phyloP scores from a whole-genome alignment of 257 asterid species.

The Parsonsia alboflavescens region DNA sequence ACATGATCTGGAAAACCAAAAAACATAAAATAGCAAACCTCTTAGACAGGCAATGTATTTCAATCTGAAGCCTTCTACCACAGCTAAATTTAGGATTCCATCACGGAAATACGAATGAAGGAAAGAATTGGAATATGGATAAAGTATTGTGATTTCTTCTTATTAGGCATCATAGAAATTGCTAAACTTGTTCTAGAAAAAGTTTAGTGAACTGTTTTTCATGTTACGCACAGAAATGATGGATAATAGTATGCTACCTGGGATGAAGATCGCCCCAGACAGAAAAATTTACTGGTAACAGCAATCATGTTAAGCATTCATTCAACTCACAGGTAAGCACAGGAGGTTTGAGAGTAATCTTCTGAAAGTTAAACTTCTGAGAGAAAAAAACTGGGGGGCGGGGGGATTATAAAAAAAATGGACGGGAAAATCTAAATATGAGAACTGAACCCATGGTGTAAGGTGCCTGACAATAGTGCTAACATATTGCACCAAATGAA shows the following conservation, averaged over 20 bases:
- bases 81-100: neutral
- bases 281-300: neutral
- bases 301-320: neutral
- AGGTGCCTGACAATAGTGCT: neutral
- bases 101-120: neutral
- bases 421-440: too few species aligned
- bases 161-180: neutral
- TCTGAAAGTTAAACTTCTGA: neutral
- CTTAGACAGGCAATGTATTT: neutral
- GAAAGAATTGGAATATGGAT: neutral
- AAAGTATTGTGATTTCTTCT: neutral
- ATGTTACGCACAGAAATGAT: neutral
- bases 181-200: neutral
- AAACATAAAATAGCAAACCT: slow-evolving; percentile 10
- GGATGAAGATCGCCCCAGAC: neutral
- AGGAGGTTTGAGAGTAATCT: neutral
- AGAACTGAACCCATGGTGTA: neutral
- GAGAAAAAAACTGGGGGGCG: neutral
- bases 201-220: neutral
- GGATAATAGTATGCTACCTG: neutral
- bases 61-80: neutral
- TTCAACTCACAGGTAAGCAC: neutral
- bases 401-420: too few species aligned
- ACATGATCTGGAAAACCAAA: slow-evolving; percentile 53
- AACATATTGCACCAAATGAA: neutral